Conservation (phyloP, 352 stramenopile species). For the Phytophthora niederhauseri region DNA sequence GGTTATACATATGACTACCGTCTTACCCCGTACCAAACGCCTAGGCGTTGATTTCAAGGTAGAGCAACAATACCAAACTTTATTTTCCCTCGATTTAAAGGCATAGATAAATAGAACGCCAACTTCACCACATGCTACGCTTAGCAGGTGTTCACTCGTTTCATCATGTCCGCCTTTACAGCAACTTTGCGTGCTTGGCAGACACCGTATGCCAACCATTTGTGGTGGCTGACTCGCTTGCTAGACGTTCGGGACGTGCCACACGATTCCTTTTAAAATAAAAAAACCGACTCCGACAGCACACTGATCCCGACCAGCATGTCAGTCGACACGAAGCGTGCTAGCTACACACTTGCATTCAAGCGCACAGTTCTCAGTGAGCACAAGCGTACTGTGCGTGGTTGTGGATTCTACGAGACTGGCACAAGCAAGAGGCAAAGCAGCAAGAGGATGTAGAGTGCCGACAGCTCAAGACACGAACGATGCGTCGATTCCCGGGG, state of each 20-base stretch:
- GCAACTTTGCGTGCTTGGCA: not conserved
- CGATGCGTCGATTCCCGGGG: not conserved
- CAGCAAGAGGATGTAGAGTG: not conserved
- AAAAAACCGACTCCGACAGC: not conserved
- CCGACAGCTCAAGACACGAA: not conserved
- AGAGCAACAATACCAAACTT: not conserved
- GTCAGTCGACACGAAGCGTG: conserved; percentile 1
- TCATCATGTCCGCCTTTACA: not conserved
- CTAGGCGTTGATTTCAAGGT: conserved; percentile 9
- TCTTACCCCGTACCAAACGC: conserved; percentile 9
- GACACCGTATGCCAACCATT: not conserved
- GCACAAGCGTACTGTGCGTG: not conserved
- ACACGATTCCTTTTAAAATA: no score
- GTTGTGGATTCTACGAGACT: not conserved
- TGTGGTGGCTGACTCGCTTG: not conserved
- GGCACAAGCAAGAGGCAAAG: not conserved
- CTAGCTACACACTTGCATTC: conserved; percentile 5
- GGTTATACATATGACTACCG: not conserved
- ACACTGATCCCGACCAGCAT: not conserved
- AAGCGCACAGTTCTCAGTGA: not conserved
- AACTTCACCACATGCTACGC: not conserved
- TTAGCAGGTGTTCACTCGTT: not conserved
- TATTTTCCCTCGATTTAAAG: not conserved
- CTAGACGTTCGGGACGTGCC: not conserved
- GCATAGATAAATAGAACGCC: not conserved